Evolutionary conservation across 148 eudicot genomes (phyloP), one percentile per base, ranked within the genome.

Genomic region (Rhododendron henanense): DNA sequence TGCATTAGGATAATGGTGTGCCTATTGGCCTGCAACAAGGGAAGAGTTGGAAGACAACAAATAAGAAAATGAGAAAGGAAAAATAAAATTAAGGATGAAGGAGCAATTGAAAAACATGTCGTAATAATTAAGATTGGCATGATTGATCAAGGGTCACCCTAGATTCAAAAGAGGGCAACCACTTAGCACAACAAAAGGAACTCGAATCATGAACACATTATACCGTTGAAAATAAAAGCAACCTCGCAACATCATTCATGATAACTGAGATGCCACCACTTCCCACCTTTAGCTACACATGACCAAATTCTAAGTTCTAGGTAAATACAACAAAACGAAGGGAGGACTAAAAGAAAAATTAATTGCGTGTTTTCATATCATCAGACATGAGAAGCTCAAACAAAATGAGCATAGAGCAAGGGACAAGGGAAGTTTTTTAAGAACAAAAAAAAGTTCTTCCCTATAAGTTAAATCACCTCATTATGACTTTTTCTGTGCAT

Each of bases 1-100:
- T 97, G 98, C 96, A 97, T 95, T 59, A 97, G 93, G 85, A 97
- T 85, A 84, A 97, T 97, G 33, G 99, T 97, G 90, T 97, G 99
- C 93, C 88, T 92, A 84, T 95, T 95, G 53, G 95, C 96, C 98
- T 94, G 94, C 92, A 83, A 31, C 84, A 25, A 47, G 51, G 19
- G 55, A 51, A 21, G 55, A 51, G 15, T 51, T 16, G 2, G 55
- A 51, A 10, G 55, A 25, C 18, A 48, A 74, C 39, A 82, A 82
- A 45, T 37, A 53, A 73, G 13, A 23, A 47, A 39, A 44, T 5
- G 53, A 45, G 53, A 63, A 82, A 41, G 53, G 25, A n/a, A 51
- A 47, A 81, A 25, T 16, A 59, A 86, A 57, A 48, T 37, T 45
- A 86, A 71, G 35, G 48, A 44, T 31, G 80, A 25, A 41, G n/a